These are phyloP conservation scores for Oryza punctata DNA, from an alignment of 176 grass and related monocot genomes.

Conservation along the genomic window DNA sequence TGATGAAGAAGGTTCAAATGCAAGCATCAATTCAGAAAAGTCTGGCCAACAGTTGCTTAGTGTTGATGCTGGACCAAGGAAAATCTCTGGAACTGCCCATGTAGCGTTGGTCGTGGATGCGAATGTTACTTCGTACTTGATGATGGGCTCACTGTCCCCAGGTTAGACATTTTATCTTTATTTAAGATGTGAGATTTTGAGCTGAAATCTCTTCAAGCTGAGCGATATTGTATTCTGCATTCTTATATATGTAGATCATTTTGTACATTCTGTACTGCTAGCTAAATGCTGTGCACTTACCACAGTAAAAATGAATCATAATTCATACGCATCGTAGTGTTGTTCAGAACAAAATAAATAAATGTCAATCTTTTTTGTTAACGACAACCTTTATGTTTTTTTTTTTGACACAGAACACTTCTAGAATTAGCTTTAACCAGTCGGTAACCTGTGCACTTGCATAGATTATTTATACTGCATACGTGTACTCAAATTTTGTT, in stretches of 20 bases:
- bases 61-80: conserved; percentile 59
- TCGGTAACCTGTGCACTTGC: not conserved
- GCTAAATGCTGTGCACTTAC: not conserved
- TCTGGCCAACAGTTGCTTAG: conserved; percentile 56
- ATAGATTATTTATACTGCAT: not conserved
- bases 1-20: conserved; percentile 94
- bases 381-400: not conserved
- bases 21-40: conserved; percentile 83
- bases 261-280: not conserved
- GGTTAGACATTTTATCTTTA: conserved; percentile 52
- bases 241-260: not conserved
- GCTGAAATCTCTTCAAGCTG: conserved; percentile 19
- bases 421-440: not conserved
- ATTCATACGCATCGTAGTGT: not conserved
- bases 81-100: conserved; percentile 68
- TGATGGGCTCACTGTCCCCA: conserved; percentile 99
- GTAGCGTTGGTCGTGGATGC: conserved; percentile 98
- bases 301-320: not conserved
- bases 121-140: conserved; percentile 97
- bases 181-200: conserved; percentile 32
- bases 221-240: not conserved
- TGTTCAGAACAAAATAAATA: not conserved
- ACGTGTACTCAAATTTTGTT: not conserved
- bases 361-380: not conserved
- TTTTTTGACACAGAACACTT: not conserved